Percentiles rank a stretch among this genome's conserved stretches.
phyloP scores from a whole-genome alignment of 169 alveolate genomes.

The Eimeria zaria region DNA sequence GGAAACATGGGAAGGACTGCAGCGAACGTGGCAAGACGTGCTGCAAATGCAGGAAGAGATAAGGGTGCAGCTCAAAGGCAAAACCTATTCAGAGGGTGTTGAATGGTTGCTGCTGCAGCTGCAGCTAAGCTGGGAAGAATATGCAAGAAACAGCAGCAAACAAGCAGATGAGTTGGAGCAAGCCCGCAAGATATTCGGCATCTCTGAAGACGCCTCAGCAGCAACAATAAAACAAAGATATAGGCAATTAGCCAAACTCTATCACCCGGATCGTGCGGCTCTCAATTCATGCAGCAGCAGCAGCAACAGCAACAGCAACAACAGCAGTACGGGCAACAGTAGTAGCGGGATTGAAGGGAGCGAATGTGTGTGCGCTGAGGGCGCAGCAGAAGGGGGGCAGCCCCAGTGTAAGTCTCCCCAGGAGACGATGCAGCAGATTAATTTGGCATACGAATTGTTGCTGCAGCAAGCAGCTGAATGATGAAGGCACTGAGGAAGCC shows the following conservation, averaged over 20 bases:
- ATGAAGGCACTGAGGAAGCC: background rate
- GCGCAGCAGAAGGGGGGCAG: background rate
- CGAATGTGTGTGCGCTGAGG: background rate
- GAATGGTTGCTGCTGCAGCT: slow-evolving; percentile 49
- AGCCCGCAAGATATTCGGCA: background rate
- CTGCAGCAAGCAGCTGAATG: slow-evolving; percentile 43
- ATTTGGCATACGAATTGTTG: slow-evolving; percentile 61
- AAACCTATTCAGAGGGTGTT: background rate
- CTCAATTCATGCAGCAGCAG: slow-evolving; percentile 6
- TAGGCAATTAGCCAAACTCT: slow-evolving; percentile 44
- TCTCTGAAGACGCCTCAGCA: slow-evolving; percentile 13
- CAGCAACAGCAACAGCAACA: slow-evolving; percentile 12
- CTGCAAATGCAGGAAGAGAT: background rate
- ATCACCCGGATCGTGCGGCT: slow-evolving; percentile 55
- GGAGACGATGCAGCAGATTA: slow-evolving; percentile 54
- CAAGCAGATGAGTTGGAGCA: slow-evolving; percentile 10
- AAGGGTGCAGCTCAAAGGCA: background rate
- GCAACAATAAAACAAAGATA: slow-evolving; percentile 13
- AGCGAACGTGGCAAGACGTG: background rate
- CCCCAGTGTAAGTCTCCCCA: background rate
- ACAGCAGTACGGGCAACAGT: too few species aligned
- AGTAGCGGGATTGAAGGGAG: background rate
- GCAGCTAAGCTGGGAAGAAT: slow-evolving; percentile 44
- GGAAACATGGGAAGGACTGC: slow-evolving; percentile 27
- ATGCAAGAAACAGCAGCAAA: background rate